Percentiles rank a stretch among this genome's conserved stretches.
Conservation (phyloP, 73 alveolate genomes). For the Tetrahymena elliotti region DNA sequence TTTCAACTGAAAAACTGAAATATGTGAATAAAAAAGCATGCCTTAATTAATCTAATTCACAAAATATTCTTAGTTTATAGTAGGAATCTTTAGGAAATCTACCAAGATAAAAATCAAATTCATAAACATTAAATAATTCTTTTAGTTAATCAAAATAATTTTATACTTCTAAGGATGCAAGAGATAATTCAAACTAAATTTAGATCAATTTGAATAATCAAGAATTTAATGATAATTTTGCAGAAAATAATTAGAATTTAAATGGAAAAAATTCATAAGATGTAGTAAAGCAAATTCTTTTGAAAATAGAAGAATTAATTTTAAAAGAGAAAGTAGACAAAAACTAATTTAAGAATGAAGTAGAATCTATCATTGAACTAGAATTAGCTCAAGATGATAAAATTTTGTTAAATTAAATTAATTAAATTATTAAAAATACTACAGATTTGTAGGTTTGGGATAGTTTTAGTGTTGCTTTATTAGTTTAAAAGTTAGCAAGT, state of each 20-base stretch:
- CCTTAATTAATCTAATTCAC: neutral
- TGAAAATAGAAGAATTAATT: neutral
- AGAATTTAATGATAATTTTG: neutral
- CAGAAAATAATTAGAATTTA: too few species aligned
- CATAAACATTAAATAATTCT: neutral
- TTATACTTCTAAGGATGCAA: neutral
- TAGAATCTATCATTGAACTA: neutral
- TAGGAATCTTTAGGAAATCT: neutral
- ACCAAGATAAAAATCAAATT: neutral
- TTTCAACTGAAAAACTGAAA: neutral
- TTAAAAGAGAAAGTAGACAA: neutral
- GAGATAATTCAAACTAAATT: neutral
- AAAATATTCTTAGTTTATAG: neutral
- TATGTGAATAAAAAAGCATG: neutral
- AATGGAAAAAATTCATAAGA: neutral
- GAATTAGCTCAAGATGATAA: neutral
- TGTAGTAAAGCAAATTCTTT: neutral
- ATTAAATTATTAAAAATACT: neutral
- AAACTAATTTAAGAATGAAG: neutral
- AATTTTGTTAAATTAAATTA: neutral
- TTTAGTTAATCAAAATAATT: neutral
- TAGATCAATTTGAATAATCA: neutral
- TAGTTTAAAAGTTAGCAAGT: neutral
- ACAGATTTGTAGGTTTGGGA: neutral
- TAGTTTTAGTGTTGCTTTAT: neutral